phyloP scores from a whole-genome alignment of 306 rosid genomes.

The Medicago lupulina region DNA sequence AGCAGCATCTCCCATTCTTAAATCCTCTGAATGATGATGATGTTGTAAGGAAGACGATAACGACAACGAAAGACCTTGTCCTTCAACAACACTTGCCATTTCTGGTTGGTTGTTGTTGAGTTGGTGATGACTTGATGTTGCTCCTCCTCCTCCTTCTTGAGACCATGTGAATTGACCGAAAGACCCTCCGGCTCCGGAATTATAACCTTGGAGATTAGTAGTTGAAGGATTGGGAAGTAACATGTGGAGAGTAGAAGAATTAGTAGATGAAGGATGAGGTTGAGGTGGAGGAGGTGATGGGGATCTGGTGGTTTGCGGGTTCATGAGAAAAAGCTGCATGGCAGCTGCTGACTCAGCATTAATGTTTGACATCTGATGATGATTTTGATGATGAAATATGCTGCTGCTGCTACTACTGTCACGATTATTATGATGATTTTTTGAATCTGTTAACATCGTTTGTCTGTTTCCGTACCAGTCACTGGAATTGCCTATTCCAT shows the following conservation, averaged over 20 bases:
- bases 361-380: conserved; percentile 65
- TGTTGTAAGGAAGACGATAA: conserved; percentile 67
- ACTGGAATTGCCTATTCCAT: conserved; percentile 32
- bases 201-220: conserved; percentile 47
- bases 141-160: conserved; percentile 34
- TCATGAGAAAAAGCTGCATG: conserved; percentile 97
- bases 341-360: conserved; percentile 94
- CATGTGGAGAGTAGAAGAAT: conserved; percentile 66
- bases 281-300: conserved; percentile 73
- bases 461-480: conserved; percentile 86
- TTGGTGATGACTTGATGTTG: conserved; percentile 3
- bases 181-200: conserved; percentile 46
- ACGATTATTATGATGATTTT: conserved; percentile 50
- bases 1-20: conserved; percentile 55
- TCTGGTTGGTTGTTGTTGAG: conserved; percentile 19
- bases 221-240: conserved; percentile 64
- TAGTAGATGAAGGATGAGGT: conserved; percentile 13
- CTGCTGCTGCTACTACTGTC: conserved; percentile 40
- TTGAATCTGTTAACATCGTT: conserved; percentile 53
- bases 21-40: conserved; percentile 72
- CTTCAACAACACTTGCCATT: conserved; percentile 59
- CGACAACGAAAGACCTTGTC: conserved; percentile 74
- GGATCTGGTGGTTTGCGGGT: conserved; percentile 80
- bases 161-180: conserved; percentile 79
- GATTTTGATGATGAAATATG: conserved; percentile 44